These are phyloP conservation scores for Castanea sativa DNA, from an alignment of 306 rosid genomes.

Conservation along the genomic window DNA sequence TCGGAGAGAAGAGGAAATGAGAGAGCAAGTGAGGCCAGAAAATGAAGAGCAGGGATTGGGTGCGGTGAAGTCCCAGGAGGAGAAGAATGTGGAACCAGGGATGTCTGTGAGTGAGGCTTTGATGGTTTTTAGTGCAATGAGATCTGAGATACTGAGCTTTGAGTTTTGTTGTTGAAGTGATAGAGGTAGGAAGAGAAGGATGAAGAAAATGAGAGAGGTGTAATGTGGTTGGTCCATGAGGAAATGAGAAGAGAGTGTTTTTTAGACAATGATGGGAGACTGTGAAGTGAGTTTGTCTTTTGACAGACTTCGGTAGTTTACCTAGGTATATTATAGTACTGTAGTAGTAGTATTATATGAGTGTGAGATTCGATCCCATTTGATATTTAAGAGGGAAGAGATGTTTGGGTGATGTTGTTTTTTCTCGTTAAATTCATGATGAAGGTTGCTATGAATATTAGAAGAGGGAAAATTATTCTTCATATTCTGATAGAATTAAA, in stretches of 20 bases:
- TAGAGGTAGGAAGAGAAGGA: not conserved
- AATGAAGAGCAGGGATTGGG: constrained; percentile 72
- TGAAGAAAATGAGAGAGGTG: not conserved
- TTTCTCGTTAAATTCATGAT: accelerated
- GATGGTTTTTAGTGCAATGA: constrained; percentile 54
- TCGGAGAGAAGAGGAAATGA: constrained; percentile 25
- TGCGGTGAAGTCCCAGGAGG: constrained; percentile 72
- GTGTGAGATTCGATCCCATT: no score
- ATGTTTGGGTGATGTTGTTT: accelerated
- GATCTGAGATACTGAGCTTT: constrained; percentile 36
- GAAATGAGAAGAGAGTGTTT: not conserved
- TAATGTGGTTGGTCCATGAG: not conserved
- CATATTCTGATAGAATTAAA: accelerated
- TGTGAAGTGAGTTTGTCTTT: not conserved
- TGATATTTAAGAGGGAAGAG: no score
- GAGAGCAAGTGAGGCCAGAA: constrained; percentile 60
- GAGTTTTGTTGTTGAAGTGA: constrained; percentile 17
- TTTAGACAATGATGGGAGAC: not conserved
- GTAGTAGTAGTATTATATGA: no score
- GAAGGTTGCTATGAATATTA: no score
- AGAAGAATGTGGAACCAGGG: constrained; percentile 51
- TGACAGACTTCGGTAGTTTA: not conserved
- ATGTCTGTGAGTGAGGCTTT: constrained; percentile 54
- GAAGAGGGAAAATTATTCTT: accelerated
- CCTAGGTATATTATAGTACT: no score